A percentile compares a stretch with the other conserved stretches of the same genome.
Conservation (phyloP, 2,329 filamentous ascomycete genomes). For the Calonectria pteridis region DNA sequence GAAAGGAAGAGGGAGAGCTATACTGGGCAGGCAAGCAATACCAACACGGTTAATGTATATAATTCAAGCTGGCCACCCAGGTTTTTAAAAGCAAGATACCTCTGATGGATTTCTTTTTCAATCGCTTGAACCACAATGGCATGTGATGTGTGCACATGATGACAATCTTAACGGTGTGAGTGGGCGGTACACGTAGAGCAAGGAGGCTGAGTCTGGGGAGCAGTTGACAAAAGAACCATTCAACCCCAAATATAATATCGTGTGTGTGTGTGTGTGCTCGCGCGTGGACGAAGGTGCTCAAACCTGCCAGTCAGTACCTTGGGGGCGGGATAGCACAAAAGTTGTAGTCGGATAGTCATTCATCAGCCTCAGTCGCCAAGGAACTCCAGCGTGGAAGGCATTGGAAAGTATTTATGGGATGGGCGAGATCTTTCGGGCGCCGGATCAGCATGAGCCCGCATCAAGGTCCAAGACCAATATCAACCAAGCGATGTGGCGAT, state of each 20-base stretch:
- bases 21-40: slow-evolving; percentile 23
- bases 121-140: background rate
- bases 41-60: slow-evolving; percentile 32
- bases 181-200: background rate
- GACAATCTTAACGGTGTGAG: background rate
- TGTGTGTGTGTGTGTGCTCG: too few relatives aligned
- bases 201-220: background rate
- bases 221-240: too few relatives aligned
- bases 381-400: background rate
- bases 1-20: slow-evolving; percentile 24
- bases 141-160: background rate
- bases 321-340: background rate
- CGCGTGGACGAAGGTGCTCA: background rate
- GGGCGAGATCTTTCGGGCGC: background rate
- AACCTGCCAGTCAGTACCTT: too few relatives aligned
- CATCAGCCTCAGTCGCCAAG: too few relatives aligned
- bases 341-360: background rate
- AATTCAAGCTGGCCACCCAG: slow-evolving; percentile 35
- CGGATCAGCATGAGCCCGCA: background rate
- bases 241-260: background rate
- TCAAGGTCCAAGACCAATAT: background rate
- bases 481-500: background rate
- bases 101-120: slow-evolving; percentile 25
- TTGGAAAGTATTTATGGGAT: slow-evolving; percentile 17
- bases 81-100: slow-evolving; percentile 37